A percentile compares a stretch with the other conserved stretches of the same genome.
phyloP scores from a whole-genome alignment of 495 filamentous ascomycete species.

The Penicillium salamii region DNA sequence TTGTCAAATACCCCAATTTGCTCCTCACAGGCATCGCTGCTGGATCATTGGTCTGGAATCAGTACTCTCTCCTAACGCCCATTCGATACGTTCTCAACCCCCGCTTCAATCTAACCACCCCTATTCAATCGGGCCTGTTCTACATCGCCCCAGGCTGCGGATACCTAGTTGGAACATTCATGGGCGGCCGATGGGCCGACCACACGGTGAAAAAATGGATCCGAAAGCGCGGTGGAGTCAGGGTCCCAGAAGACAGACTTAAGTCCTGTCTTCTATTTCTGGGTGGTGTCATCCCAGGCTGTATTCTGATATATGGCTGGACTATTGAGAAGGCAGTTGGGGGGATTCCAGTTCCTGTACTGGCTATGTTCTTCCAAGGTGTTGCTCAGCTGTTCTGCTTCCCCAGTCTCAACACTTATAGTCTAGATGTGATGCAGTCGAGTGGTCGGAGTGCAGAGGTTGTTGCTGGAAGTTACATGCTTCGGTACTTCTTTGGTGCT shows the following conservation, averaged over 20 bases:
- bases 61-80: constrained; percentile 69
- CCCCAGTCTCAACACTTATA: constrained; percentile 71
- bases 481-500: constrained; percentile 67
- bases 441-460: constrained; percentile 59
- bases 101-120: constrained; percentile 63
- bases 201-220: constrained; percentile 62
- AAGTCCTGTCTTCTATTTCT: constrained; percentile 59
- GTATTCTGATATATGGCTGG: constrained; percentile 72
- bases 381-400: constrained; percentile 72
- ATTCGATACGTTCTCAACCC: constrained; percentile 75
- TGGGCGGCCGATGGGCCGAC: constrained; percentile 72
- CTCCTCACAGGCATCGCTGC: constrained; percentile 59
- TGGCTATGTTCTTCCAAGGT: constrained; percentile 70
- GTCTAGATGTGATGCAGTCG: constrained; percentile 69
- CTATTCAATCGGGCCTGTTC: constrained; percentile 66
- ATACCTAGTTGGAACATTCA: constrained; percentile 66
- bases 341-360: constrained; percentile 63
- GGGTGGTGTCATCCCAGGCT: constrained; percentile 58
- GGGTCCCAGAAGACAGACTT: constrained; percentile 68
- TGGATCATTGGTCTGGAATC: constrained; percentile 66
- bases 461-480: constrained; percentile 70
- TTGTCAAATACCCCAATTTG: constrained; percentile 64
- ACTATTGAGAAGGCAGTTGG: constrained; percentile 63
- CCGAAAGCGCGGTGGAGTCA: constrained; percentile 49
- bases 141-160: constrained; percentile 72